Base-by-base conservation (phyloP, 305 asterid genomes). In the Rubia tinctorum region DNA sequence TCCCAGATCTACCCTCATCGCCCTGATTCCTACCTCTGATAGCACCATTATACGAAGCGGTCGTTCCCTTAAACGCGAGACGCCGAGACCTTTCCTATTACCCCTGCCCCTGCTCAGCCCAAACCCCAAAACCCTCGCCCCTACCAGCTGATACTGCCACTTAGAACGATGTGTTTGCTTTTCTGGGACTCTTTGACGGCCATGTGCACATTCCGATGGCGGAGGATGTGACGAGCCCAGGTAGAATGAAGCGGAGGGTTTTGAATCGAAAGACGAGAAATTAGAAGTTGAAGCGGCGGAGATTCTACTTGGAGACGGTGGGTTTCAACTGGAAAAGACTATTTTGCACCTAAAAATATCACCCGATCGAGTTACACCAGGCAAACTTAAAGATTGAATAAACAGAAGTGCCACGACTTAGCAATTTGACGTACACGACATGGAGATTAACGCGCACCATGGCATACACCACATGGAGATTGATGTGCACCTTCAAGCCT, bases 31-130 rank as follows among this genome's bases (percentile, higher is more conserved):
- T 3, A 25, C 51, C 7, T 25, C 69, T 7, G 61, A 69, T 23
- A 64, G 69, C 2, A 18, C 86, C 18, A 86, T 83, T 77, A 73
- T 82, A 27, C 82, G 91, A 65, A 91, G 89, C 11, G 96, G 96
- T 23, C 91, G 96, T 23, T 96, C 98, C 53, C 88, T 8, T 5
- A 34, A 34, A 66, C 47, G 30, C 83, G 79, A 6, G 15, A 22
- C n/a, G 22, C 51, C 83, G 79, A 6, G 15, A 22, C n/a, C 37
- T 45, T 8, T 6, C 49, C 71, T 6, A 10, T 30, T n/a, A 44
- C 30, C 10, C 47, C 3, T 34, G 39, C 39, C 3, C 34, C 59
- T 73, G 73, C 20, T 43, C 34, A 15, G 53, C 25, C 53, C 55
- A 44, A 0, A 8, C 5, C 25, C 23, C 8, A 7, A 4, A 34